These are phyloP conservation scores for Globisporangium lucens DNA, from an alignment of 352 stramenopile species.

Conservation along the genomic window DNA sequence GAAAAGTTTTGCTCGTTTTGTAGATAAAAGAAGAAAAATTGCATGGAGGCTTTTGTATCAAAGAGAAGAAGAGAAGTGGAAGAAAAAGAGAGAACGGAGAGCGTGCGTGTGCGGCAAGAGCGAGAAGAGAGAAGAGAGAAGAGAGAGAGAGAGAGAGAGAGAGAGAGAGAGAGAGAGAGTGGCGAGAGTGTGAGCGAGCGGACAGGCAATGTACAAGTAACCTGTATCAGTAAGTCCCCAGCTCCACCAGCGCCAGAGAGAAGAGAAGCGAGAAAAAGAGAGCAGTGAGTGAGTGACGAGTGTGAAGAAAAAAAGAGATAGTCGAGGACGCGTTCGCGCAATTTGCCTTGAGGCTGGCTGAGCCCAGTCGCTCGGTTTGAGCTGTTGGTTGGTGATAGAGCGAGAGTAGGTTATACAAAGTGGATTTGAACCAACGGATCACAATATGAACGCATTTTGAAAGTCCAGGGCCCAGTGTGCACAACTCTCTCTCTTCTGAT, in stretches of 20 bases:
- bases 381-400: not conserved
- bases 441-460: constrained; percentile 15
- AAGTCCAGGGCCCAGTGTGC: not conserved
- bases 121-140: constrained; percentile 15
- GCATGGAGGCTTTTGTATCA: constrained; percentile 54
- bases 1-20: constrained; percentile 60
- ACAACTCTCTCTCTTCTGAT: not conserved
- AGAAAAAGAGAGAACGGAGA: constrained; percentile 26
- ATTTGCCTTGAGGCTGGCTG: not conserved
- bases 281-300: not conserved
- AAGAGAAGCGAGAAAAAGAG: constrained; percentile 10
- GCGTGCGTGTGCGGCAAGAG: constrained; percentile 9
- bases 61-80: constrained; percentile 28
- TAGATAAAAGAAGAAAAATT: constrained; percentile 63
- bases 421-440: not conserved
- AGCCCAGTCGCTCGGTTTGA: not conserved
- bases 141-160: constrained; percentile 20
- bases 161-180: constrained; percentile 19
- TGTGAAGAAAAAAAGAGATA: constrained; percentile 1
- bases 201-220: constrained; percentile 48
- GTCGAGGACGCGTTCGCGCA: not conserved
- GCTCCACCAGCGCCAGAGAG: constrained; percentile 17
- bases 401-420: not conserved
- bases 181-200: constrained; percentile 26
- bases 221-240: constrained; percentile 67